phyloP scores from a whole-genome alignment of 2,329 filamentous ascomycete species.

The Aspergillus pseudoterreus region DNA sequence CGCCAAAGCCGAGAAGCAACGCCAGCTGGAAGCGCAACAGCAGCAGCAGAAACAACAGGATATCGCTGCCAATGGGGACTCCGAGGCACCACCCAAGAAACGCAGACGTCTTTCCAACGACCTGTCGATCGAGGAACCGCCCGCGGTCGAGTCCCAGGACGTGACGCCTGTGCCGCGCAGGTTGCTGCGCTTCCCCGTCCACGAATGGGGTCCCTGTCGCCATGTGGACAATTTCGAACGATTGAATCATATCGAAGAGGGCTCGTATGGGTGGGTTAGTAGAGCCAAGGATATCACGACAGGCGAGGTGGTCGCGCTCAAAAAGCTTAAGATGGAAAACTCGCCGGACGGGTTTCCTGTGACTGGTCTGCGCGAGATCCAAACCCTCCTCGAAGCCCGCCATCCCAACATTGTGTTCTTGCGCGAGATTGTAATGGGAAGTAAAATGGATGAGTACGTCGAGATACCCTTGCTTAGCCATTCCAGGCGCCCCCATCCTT shows the following conservation, averaged over 20 bases:
- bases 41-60: constrained; percentile 24
- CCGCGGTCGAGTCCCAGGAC: constrained; percentile 19
- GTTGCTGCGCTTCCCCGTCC: constrained; percentile 68
- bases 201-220: constrained; percentile 66
- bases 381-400: constrained; percentile 75
- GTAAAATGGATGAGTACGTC: constrained; percentile 55
- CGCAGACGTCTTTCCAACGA: constrained; percentile 59
- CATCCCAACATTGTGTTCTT: constrained; percentile 81
- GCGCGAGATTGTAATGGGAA: constrained; percentile 78
- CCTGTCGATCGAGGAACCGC: constrained; percentile 7
- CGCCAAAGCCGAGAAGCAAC: constrained; percentile 76
- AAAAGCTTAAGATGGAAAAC: constrained; percentile 85
- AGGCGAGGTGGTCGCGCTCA: constrained; percentile 81
- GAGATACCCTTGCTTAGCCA: neutral
- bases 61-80: constrained; percentile 26
- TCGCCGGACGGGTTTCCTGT: constrained; percentile 81
- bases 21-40: constrained; percentile 55
- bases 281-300: constrained; percentile 71
- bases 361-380: constrained; percentile 89
- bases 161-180: constrained; percentile 38
- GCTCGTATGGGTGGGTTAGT: constrained; percentile 92
- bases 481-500: neutral
- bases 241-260: constrained; percentile 95
- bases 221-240: constrained; percentile 86
- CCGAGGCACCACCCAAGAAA: constrained; percentile 51